Conservation (phyloP, 1,139 yeast genomes). For the Spencermartinsiella ligniputridi region DNA sequence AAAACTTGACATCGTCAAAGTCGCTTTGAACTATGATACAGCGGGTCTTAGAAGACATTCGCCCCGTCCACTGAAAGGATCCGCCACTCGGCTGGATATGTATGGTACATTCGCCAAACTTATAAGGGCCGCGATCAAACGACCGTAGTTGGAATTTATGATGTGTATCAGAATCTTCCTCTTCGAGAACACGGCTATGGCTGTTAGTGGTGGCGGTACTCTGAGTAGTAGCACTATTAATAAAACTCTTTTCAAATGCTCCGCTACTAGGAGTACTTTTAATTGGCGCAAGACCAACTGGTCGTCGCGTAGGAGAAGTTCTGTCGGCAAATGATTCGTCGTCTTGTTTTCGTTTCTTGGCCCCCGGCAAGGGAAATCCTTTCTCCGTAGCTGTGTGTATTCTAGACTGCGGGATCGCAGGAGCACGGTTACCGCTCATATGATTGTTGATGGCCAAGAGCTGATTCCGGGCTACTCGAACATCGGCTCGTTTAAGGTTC, state of each 20-base stretch:
- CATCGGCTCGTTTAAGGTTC: background rate
- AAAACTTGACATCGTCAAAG: background rate
- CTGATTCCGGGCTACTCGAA: background rate
- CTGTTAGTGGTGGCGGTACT: no score
- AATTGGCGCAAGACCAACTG: no score
- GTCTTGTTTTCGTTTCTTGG: background rate
- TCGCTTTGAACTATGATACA: background rate
- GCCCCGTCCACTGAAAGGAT: background rate
- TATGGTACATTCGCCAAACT: background rate
- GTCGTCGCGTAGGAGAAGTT: no score
- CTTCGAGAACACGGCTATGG: no score
- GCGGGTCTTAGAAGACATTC: background rate
- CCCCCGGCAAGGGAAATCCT: background rate
- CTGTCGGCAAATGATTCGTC: no score
- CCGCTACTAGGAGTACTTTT: no score
- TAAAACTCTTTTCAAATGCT: no score
- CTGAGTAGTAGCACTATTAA: no score
- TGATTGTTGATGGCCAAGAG: background rate
- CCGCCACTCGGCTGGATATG: constrained; percentile 1
- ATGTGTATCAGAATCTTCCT: no score
- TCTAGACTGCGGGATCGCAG: background rate
- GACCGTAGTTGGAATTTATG: background rate
- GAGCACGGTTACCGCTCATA: background rate
- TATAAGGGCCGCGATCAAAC: background rate
- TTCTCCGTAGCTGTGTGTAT: background rate